These are phyloP conservation scores for Phyllosticta ampelicida DNA, from an alignment of 2,329 filamentous ascomycete genomes.

Conservation along the genomic window DNA sequence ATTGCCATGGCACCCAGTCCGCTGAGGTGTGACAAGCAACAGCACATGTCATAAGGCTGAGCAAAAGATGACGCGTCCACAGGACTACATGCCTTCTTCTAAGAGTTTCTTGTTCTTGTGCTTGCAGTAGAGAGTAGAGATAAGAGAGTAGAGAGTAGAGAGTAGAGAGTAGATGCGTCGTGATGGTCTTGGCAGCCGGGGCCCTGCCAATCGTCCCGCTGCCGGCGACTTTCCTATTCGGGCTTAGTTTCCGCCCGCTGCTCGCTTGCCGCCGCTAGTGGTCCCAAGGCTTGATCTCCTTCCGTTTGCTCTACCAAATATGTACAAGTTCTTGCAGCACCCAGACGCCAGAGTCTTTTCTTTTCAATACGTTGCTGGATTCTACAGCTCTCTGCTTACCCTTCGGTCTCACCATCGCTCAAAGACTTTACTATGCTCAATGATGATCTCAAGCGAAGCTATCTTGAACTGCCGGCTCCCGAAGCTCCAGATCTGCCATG, in stretches of 20 bases:
- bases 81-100: too few species aligned
- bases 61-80: too few species aligned
- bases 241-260: background rate
- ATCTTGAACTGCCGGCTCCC: too few species aligned
- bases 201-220: background rate
- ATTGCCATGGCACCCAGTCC: background rate
- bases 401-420: too few species aligned
- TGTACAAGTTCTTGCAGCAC: background rate
- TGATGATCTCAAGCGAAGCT: too few species aligned
- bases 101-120: too few species aligned
- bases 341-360: background rate
- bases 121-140: too few species aligned
- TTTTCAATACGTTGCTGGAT: background rate
- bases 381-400: too few species aligned
- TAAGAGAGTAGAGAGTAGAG: too few species aligned
- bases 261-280: background rate
- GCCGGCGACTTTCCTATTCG: background rate
- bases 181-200: background rate
- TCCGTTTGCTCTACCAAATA: background rate
- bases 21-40: background rate
- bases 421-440: too few species aligned
- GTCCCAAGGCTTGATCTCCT: background rate
- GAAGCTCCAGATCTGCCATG: too few species aligned
- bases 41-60: background rate
- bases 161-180: too few species aligned